Evolutionary conservation across 805 yeast species (phyloP).

Genomic region (Metschnikowia aberdeeniae): DNA sequence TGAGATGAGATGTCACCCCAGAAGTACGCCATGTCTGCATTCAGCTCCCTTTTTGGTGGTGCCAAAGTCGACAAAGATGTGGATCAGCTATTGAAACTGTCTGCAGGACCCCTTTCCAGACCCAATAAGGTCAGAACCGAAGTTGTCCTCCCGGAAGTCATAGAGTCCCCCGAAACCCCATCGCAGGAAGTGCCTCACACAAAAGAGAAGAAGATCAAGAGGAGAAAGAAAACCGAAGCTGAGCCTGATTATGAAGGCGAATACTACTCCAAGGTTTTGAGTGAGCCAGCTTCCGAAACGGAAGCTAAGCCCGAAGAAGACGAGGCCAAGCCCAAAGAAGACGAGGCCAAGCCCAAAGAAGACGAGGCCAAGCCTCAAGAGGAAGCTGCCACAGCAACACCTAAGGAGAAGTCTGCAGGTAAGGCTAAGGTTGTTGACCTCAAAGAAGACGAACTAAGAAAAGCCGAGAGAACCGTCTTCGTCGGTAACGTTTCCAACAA

Average conservation of each 20-base stretch:
- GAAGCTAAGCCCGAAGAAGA: constrained; percentile 8
- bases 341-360: constrained; percentile 5
- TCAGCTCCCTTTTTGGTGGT: constrained; percentile 32
- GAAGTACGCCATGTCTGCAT: constrained; percentile 28
- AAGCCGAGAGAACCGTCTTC: constrained; percentile 81
- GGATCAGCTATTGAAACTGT: constrained; percentile 27
- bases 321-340: constrained; percentile 19
- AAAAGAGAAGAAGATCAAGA: constrained; percentile 2
- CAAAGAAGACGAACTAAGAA: constrained; percentile 68
- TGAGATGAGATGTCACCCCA: constrained; percentile 12
- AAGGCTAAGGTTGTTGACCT: constrained; percentile 50
- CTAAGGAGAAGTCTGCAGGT: constrained; percentile 5
- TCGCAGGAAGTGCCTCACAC: neutral
- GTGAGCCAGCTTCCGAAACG: constrained; percentile 9
- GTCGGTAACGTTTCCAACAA: constrained; percentile 76
- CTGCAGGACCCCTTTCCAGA: constrained; percentile 47
- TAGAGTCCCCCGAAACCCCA: constrained; percentile 11
- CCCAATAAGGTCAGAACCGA: constrained; percentile 31
- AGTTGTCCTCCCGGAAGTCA: constrained; percentile 8
- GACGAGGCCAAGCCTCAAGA: constrained; percentile 20
- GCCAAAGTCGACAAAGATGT: constrained; percentile 27
- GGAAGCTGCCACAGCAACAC: constrained; percentile 15
- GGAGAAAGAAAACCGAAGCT: constrained; percentile 9
- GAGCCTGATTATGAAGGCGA: constrained; percentile 8
- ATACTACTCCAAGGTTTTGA: constrained; percentile 15